These are phyloP conservation scores for Pestalotiopsis sp. DNA, from an alignment of 2,329 filamentous ascomycete genomes.

Conservation along the genomic window DNA sequence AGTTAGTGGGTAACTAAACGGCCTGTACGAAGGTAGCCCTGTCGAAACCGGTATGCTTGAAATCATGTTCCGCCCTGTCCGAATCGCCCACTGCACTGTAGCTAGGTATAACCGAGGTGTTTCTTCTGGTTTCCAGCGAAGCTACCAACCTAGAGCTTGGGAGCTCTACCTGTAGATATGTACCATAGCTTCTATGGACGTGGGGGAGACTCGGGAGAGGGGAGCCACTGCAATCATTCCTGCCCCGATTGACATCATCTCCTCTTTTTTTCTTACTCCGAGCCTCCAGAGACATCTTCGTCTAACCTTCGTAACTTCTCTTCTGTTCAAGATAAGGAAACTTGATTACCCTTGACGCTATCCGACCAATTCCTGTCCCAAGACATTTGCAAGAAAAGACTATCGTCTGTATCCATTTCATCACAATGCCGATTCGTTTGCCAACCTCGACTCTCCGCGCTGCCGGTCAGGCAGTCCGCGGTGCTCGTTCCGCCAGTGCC, in stretches of 20 bases:
- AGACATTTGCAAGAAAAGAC: neutral
- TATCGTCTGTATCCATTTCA: neutral
- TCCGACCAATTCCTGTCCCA: neutral
- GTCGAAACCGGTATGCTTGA: no score
- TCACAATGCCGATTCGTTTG: constrained; percentile 13
- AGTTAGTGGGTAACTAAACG: no score
- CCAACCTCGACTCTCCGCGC: constrained; percentile 12
- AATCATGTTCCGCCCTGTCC: no score
- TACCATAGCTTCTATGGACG: neutral
- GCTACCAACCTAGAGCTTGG: no score
- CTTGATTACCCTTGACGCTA: neutral
- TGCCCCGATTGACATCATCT: constrained; percentile 6
- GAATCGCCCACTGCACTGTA: no score
- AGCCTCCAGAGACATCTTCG: neutral
- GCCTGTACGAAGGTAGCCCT: no score
- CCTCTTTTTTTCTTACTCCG: neutral
- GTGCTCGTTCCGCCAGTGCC: constrained; percentile 14
- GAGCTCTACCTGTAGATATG: neutral
- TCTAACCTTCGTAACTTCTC: neutral
- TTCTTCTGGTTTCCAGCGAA: no score
- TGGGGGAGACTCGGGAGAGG: neutral
- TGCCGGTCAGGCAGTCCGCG: constrained; percentile 14
- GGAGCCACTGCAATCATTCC: neutral
- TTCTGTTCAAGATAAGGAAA: neutral
- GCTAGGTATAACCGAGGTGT: no score